Base-by-base conservation (phyloP, 257 asterid species). In the Oldenlandia corymbosa region DNA sequence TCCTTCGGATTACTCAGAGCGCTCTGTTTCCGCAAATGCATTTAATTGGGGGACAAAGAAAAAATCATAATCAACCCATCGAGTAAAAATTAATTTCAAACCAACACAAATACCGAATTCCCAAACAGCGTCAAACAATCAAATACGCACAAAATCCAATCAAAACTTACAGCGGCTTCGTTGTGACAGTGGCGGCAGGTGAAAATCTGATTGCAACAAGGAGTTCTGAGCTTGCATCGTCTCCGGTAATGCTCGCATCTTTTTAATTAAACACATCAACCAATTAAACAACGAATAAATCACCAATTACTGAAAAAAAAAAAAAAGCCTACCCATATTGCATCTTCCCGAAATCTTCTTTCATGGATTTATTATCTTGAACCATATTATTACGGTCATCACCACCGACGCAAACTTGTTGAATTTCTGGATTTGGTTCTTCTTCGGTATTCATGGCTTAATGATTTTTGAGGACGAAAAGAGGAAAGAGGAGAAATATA, bases 141-240 rank as follows among this genome's bases (percentile, higher is more conserved):
- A n/a, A n/a, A n/a, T n/a, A n/a, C n/a, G n/a, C n/a, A n/a, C n/a
- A n/a, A n/a, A n/a, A n/a, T n/a, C n/a, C n/a, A n/a, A n/a, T n/a
- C n/a, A n/a, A n/a, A n/a, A n/a, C n/a, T 75, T 59, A 91, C 98
- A 70, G 75, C 71, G 62, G 95, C 87, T 55, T 88, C 96, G 75
- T 91, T 88, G 78, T 90, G 97, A 77, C 97, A 90, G 78, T 87
- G 97, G 48, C 97, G 95, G 83, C 95, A 90, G 54, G 87, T 69
- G 75, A 83, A 90, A 77, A 90, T 69, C 84, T 71, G 71, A 67
- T 85, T 75, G 76, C 97, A 90, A 24, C 97, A 90, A 68, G 97
- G 97, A 7, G 95, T 86, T 73, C 88, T 73, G 66, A 90, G 61
- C 75, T 82, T 87, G 84, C 97, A 90, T 54, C 97, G 83, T 67